A percentile compares a stretch with the other conserved stretches of the same genome.
Conservation (phyloP, 345 rosid genomes). For the Murraya paniculata region DNA sequence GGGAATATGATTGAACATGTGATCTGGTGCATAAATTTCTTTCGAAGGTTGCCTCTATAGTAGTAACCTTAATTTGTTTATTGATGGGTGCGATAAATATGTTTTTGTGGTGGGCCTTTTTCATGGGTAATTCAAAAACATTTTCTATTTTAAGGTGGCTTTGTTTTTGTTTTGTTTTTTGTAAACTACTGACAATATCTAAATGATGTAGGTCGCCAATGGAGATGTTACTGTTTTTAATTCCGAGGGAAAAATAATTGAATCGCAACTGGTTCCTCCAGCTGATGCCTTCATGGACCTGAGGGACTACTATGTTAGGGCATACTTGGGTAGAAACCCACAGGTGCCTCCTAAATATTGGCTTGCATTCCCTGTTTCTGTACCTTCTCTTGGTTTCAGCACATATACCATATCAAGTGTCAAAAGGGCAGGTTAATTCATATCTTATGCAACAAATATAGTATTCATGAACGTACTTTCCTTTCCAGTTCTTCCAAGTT, state of each 20-base stretch:
- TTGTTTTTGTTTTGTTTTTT: neutral
- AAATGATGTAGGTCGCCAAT: constrained; percentile 51
- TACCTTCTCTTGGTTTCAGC: constrained; percentile 91
- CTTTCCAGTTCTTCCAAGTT: constrained; percentile 12
- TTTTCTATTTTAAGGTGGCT: constrained; percentile 7
- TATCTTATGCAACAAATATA: constrained; percentile 21
- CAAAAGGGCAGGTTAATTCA: constrained; percentile 53
- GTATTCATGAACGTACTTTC: constrained; percentile 19
- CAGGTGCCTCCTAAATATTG: constrained; percentile 63
- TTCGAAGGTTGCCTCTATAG: neutral
- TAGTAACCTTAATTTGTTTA: neutral
- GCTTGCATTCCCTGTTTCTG: constrained; percentile 78
- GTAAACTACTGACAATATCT: neutral
- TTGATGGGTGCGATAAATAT: neutral
- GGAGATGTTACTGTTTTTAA: constrained; percentile 67
- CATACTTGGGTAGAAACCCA: constrained; percentile 67
- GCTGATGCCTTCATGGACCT: constrained; percentile 50
- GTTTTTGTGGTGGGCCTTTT: neutral
- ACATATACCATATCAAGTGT: constrained; percentile 68
- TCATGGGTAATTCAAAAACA: neutral
- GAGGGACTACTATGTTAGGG: constrained; percentile 68
- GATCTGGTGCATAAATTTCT: neutral
- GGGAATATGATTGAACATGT: neutral
- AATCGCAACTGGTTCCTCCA: constrained; percentile 77
- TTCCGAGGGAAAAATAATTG: constrained; percentile 77